These are phyloP conservation scores for Calycina herbarum DNA, from an alignment of 2,329 filamentous ascomycete genomes.

Conservation along the genomic window DNA sequence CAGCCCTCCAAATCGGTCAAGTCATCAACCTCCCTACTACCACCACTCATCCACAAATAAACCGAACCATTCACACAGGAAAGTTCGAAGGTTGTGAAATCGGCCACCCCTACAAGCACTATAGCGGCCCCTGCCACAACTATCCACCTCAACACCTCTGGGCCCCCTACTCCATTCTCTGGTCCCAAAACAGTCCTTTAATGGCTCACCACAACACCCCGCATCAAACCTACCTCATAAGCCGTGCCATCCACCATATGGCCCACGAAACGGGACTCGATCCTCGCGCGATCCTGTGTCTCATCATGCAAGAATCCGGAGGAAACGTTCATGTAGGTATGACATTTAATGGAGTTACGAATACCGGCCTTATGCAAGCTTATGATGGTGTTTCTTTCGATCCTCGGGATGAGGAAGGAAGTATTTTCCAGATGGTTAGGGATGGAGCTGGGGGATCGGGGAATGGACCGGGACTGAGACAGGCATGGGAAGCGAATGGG, in stretches of 20 bases:
- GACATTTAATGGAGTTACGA: slow-evolving; percentile 15
- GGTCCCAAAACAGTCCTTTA: slow-evolving; percentile 18
- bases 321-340: slow-evolving; percentile 1
- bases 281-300: slow-evolving; percentile 20
- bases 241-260: slow-evolving; percentile 13
- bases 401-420: slow-evolving; percentile 10
- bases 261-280: slow-evolving; percentile 23
- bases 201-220: slow-evolving; percentile 17
- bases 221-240: slow-evolving; percentile 19
- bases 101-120: slow-evolving; percentile 14
- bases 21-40: slow-evolving; percentile 2
- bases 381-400: slow-evolving; percentile 15
- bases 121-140: slow-evolving; percentile 14
- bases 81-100: slow-evolving; percentile 3
- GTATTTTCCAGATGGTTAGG: slow-evolving; percentile 13
- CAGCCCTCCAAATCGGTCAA: slow-evolving; percentile 20
- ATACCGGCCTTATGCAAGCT: not conserved
- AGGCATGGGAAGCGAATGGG: slow-evolving; percentile 14
- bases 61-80: slow-evolving; percentile 1
- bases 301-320: slow-evolving; percentile 21
- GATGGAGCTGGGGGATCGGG: slow-evolving; percentile 15
- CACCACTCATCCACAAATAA: not conserved
- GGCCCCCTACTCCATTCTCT: slow-evolving; percentile 17
- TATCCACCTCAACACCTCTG: slow-evolving; percentile 16
- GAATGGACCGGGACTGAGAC: slow-evolving; percentile 17